A percentile compares a stretch with the other conserved stretches of the same genome.
These are phyloP conservation scores for Penicillium pulvis DNA, from an alignment of 495 filamentous ascomycete species.

Conservation along the genomic window DNA sequence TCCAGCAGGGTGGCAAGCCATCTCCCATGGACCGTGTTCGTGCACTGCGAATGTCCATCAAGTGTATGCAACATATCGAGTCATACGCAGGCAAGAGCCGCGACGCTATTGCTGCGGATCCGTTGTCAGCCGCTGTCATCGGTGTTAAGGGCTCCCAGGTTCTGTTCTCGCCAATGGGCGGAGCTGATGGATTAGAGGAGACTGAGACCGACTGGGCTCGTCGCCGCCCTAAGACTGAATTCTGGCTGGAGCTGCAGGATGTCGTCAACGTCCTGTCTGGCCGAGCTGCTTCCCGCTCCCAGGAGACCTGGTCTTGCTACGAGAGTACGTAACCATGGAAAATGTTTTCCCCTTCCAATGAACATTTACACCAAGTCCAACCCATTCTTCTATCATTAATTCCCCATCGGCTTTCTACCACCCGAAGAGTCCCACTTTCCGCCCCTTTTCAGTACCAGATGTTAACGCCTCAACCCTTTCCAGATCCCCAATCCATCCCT, in stretches of 20 bases:
- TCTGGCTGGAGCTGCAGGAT: constrained; percentile 80
- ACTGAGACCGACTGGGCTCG: constrained; percentile 93
- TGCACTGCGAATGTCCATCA: constrained; percentile 87
- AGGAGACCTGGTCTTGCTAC: constrained; percentile 34
- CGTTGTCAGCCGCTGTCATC: constrained; percentile 75
- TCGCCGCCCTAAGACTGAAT: constrained; percentile 79
- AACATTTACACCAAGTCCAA: neutral
- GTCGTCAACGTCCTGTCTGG: constrained; percentile 86
- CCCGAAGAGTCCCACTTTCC: neutral
- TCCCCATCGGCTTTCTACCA: neutral
- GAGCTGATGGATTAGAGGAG: constrained; percentile 64
- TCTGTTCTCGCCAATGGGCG: constrained; percentile 76
- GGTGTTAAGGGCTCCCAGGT: constrained; percentile 90
- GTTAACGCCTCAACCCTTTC: constrained; percentile 20
- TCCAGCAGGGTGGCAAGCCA: constrained; percentile 93
- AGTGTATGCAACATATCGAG: constrained; percentile 88
- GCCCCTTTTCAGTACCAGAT: constrained; percentile 5
- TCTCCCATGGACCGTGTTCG: constrained; percentile 95
- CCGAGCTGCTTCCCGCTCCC: constrained; percentile 44
- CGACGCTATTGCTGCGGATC: constrained; percentile 69
- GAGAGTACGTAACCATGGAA: constrained; percentile 34
- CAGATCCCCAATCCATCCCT: constrained; percentile 28
- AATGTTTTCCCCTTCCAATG: constrained; percentile 2
- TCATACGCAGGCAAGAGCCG: constrained; percentile 64
- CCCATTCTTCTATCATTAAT: neutral